These are phyloP conservation scores for Scedosporium aurantiacum DNA, from an alignment of 2,329 filamentous ascomycete genomes.

Conservation along the genomic window DNA sequence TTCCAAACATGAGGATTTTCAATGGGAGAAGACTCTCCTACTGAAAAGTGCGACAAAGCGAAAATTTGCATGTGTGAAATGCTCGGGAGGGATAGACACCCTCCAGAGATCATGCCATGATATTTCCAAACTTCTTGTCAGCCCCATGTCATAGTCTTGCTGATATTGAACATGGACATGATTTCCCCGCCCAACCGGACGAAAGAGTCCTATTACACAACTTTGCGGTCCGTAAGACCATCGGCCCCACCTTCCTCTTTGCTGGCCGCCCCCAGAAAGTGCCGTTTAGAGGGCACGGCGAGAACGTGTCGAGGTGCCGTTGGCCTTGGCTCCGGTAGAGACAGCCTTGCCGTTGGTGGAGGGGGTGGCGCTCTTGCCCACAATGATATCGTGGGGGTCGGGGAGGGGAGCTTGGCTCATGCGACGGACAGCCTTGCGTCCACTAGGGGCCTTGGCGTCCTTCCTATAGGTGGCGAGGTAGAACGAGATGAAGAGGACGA, in stretches of 20 bases:
- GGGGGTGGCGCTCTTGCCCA: slow-evolving; percentile 33
- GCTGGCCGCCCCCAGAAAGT: slow-evolving; percentile 21
- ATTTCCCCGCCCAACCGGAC: no score
- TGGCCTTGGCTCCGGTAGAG: slow-evolving; percentile 43
- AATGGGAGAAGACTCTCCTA: background rate
- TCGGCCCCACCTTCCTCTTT: slow-evolving; percentile 9
- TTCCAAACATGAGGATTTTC: background rate
- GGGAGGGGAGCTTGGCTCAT: slow-evolving; percentile 60
- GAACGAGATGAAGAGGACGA: slow-evolving; percentile 97
- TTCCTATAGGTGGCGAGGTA: slow-evolving; percentile 95
- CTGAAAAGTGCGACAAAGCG: background rate
- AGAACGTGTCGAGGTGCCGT: slow-evolving; percentile 52
- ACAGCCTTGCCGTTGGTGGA: slow-evolving; percentile 41
- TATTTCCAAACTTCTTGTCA: background rate
- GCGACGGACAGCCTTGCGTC: slow-evolving; percentile 63
- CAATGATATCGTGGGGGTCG: slow-evolving; percentile 62
- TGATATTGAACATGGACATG: no score
- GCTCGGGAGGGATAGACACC: background rate
- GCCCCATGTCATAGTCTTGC: background rate
- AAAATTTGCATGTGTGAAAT: background rate
- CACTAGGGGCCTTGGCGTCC: slow-evolving; percentile 65
- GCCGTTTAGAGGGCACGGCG: slow-evolving; percentile 44
- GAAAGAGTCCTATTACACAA: background rate
- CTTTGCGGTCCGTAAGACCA: background rate
- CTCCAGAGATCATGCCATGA: background rate